Evolutionary conservation across 345 rosid species (phyloP), one percentile per base, ranked within the genome.

Genomic region (Viola odorata): DNA sequence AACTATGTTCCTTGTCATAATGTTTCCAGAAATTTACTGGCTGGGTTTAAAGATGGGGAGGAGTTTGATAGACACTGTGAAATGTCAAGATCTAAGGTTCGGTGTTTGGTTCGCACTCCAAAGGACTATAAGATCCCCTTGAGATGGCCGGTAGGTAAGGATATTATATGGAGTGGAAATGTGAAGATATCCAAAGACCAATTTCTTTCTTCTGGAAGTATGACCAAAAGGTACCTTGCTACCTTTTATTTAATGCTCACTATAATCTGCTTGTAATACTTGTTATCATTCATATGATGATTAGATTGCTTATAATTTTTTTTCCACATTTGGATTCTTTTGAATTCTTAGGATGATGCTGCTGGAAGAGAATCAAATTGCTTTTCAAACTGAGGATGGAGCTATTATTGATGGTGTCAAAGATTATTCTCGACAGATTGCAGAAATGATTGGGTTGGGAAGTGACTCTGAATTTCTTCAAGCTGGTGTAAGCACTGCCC

Each of bases 401-500:
- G 56, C 80, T 73, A 73, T 86, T 68, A 88, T 88, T 80, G 96
- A 85, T 64, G 97, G 96, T 15, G 95, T 95, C 51, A 95, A 91
- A 80, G 96, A 91, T 65, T 95, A 95, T 68, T 85, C 97, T 66
- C 92, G 88, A 67, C 95, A 91, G 77, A 70, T 95, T 58, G 97
- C 96, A 6, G 97, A 95, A 86, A 91, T 91, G 99, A 80, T 95
- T 60, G 97, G 97, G 42, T 74, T 91, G 68, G 96, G 92, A 76
- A 79, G 95, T 45, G 99, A 90, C 71, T 65, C 92, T 36, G 99
- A 91, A 55, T 88, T 88, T 69, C 55, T 73, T 68, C 95, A 91
- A 78, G 97, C 97, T 37, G 97, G 99, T 63, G 99, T 94, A 86
- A 81, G 95, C 76, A 44, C 55, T 66, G 32, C 32, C 32, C 32